Percentiles rank a stretch among this genome's conserved stretches.
Evolutionary conservation across 2,329 filamentous ascomycete genomes (phyloP).

Genomic region (Chaetomiaceae sp.): DNA sequence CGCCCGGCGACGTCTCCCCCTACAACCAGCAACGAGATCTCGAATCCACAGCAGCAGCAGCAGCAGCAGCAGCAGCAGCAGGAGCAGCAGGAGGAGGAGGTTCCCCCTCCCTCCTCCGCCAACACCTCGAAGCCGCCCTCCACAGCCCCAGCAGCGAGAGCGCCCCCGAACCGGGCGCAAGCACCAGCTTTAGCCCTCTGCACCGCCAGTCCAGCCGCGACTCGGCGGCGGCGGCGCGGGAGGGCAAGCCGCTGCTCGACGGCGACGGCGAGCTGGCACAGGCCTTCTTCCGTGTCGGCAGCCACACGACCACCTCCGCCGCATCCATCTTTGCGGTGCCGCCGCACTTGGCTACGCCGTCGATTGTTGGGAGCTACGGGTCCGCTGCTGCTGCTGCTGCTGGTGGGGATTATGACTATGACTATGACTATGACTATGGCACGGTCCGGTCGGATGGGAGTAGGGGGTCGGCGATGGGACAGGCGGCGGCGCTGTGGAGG

Average conservation of each 20-base stretch:
- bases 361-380: constrained; percentile 68
- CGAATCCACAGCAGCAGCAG: not conserved
- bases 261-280: constrained; percentile 36
- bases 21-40: constrained; percentile 36
- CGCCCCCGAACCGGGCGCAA: constrained; percentile 27
- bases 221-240: no score
- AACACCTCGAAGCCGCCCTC: constrained; percentile 46
- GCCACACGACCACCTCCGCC: constrained; percentile 27
- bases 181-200: constrained; percentile 4
- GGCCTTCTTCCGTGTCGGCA: constrained; percentile 31
- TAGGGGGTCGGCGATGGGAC: constrained; percentile 47
- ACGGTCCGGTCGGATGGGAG: constrained; percentile 44
- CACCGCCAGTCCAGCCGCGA: constrained; percentile 23
- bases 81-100: constrained; percentile 37
- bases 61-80: constrained; percentile 33
- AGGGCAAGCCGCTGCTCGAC: constrained; percentile 44
- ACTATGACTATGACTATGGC: no score
- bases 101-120: constrained; percentile 44
- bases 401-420: no score
- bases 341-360: constrained; percentile 61
- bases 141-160: constrained; percentile 16
- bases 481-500: constrained; percentile 49
- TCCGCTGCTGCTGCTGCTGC: constrained; percentile 39
- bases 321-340: constrained; percentile 54
- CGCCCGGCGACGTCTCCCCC: constrained; percentile 37